Evolutionary conservation across 192 early-diverging fungal species (phyloP), one percentile per base, ranked within the genome.

Genomic region (Geranomyces michiganensis): DNA sequence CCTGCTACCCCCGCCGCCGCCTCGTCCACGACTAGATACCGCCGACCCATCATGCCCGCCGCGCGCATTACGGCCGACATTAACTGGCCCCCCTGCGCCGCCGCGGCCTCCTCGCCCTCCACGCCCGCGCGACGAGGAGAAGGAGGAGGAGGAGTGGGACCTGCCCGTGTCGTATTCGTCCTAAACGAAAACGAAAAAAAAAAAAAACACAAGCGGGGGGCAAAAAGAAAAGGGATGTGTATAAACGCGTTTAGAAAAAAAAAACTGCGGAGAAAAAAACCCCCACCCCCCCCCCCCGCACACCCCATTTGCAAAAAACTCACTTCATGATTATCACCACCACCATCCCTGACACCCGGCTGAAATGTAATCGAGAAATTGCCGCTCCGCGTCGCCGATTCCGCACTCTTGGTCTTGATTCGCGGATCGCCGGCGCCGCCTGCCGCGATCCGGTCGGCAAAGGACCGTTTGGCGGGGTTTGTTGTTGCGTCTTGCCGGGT

Each of bases 331-430:
- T 41, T 41, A 41, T 64, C 62, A 24, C 8, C 62, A 27, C 22
- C 29, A 43, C 44, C 36, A n/a, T 45, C 21, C 32, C 24, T 44
- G 2, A 9, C 45, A 14, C 59, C 44, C 21, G 81, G 81, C 49
- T 71, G 66, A 59, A 82, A 82, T n/a, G 81, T 76, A 43, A 82
- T 71, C 48, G 67, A 70, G 56, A 79, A 64, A 55, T 72, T 75
- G 12, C 76, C 81, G 17, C 69, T 70, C 4, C 56, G 27, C 21
- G 62, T 63, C 36, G 36, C 5, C 12, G 65, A 5, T 10, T 15
- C 44, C 14, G 67, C 33, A n/a, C 36, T 77, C 1, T 29, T 7
- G 29, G 49, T 45, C 5, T 12, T 30, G 5, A 4, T 26, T 14
- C 47, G 26, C 27, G 32, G 8, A 5, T 26, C 49, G 13, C 12